Evolutionary conservation across 2,329 filamentous ascomycete genomes (phyloP), one percentile per base, ranked within the genome.

Genomic region (Xylariaceae sp.): DNA sequence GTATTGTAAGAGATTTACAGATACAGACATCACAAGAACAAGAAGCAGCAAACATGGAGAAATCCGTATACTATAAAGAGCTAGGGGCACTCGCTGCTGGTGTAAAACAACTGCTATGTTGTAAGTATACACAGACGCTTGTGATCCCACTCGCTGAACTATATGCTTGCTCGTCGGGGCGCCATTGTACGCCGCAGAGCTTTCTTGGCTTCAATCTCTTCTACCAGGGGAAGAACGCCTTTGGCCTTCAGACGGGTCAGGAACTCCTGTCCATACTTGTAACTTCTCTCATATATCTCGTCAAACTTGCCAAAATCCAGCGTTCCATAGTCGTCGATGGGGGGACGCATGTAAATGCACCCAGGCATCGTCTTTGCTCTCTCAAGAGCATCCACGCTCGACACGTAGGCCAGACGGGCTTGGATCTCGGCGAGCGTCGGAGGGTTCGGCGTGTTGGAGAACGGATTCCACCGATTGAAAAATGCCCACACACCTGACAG

Each of bases 271-370:
- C 88, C 92, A 57, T 82, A 98, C 38, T 76, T 73, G 63, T 95
- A 94, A 1, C 92, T 94, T 9, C 96, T 74, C 51, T 84, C 74
- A 56, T 94, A 95, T 38, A 98, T 90, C 70, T 98, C 94, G 55
- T 97, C 90, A 62, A 98, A 98, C 62, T 94, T 96, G 46, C 81
- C 86, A 68, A 98, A 98, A 42, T 98, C 92, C 19, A 98, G 69
- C 1, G 92, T 98, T 4, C 89, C 92, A 53, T 95, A 98, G 2
- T 78, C 74, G 57, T 97, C 92, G 47, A 98, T 85, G 0, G 92
- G 92, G 4, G 94, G 94, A 1, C 92, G 78, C 87, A 98, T 94
- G 62, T 98, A 98, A 36, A 94, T 73, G 62, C 90, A 97, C 0
- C 92, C 92, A 0, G 88, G 80, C 56, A 85, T 90, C 4, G 74